Percentiles rank a stretch among this genome's conserved stretches.
Conservation (phyloP, 441 rosid species). For the Adansonia gregorii region DNA sequence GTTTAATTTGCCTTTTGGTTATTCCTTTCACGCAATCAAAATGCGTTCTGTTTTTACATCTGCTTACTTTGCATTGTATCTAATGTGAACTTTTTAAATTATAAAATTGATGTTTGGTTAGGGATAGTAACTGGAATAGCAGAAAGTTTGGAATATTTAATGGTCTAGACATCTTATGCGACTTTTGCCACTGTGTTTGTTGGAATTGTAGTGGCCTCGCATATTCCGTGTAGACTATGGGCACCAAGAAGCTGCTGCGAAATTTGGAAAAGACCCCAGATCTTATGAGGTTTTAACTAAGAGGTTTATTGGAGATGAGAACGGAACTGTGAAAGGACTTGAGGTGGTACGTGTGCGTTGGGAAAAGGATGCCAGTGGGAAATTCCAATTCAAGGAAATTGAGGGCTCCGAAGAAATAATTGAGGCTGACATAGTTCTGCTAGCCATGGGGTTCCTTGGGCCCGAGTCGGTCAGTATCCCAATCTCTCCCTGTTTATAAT, state of each 20-base stretch:
- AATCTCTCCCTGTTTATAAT: neutral
- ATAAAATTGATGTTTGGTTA: too few relatives aligned
- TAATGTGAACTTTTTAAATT: too few relatives aligned
- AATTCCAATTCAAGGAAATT: slow-evolving; percentile 80
- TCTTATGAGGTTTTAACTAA: slow-evolving; percentile 89
- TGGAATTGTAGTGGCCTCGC: slow-evolving; percentile 86
- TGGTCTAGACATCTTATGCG: neutral
- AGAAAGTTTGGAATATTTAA: neutral
- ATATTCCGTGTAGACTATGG: slow-evolving; percentile 93
- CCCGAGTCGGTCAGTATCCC: slow-evolving; percentile 76
- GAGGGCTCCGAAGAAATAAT: slow-evolving; percentile 86
- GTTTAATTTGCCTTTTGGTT: neutral
- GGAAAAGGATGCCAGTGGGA: slow-evolving; percentile 92
- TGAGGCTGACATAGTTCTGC: slow-evolving; percentile 83
- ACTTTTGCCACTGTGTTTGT: slow-evolving; percentile 4
- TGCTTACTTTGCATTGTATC: too few relatives aligned
- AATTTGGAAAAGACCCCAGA: slow-evolving; percentile 95
- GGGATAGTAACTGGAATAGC: neutral
- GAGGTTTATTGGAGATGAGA: slow-evolving; percentile 82
- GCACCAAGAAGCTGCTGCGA: slow-evolving; percentile 86
- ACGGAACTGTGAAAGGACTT: slow-evolving; percentile 85
- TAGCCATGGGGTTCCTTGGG: slow-evolving; percentile 99
- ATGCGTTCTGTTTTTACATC: neutral
- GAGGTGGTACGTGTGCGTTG: slow-evolving; percentile 72
- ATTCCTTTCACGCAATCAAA: neutral